Base-by-base conservation (phyloP, 345 rosid genomes). In the Citrus mangshanensis region DNA sequence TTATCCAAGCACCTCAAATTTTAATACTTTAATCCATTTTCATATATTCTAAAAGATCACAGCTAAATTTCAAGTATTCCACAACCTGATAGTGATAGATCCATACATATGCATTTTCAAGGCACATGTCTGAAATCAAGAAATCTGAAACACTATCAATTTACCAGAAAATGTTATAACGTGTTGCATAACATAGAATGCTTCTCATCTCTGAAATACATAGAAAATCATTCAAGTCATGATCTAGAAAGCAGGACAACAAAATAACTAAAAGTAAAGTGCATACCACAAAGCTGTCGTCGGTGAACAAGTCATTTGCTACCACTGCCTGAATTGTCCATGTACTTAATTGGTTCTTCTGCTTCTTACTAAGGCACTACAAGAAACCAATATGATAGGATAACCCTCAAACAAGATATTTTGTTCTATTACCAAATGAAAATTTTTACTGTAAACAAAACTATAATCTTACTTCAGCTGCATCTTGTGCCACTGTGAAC, bases 241-340 rank as follows among this genome's bases (percentile, higher is more conserved):
- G 56, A 51, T 27, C 51, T 24, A 61, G 69, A 71, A 67, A 51
- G 38, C 24, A 10, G 24, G 18, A 61, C 49, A 56, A 78, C 21
- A 64, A 74, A 56, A 32, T 27, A 6, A 28, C 75, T 38, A 55
- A 73, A 71, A 73, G 64, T 74, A 25, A 78, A 67, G 77, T 54
- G 68, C 90, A 34, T 87, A 96, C 99, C 97, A 96, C 86, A 79
- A 96, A 96, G 90, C 95, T 96, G 86, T 96, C 99, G 77, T 96
- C 99, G 9, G 98, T 94, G 82, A 89, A 88, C 30, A 96, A 88
- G 82, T 96, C 99, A 84, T 94, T 94, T 68, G 97, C 95, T 81
- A 93, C 88, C 85, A 96, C 97, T 64, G 98, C 98, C 75, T 76
- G 83, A 67, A 89, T 73, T 63, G 90, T 89, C 99, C 99, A 94